Evolutionary conservation across 2,329 filamentous ascomycete species (phyloP), one percentile per base, ranked within the genome.

Genomic region (Colletotrichum somersetense): DNA sequence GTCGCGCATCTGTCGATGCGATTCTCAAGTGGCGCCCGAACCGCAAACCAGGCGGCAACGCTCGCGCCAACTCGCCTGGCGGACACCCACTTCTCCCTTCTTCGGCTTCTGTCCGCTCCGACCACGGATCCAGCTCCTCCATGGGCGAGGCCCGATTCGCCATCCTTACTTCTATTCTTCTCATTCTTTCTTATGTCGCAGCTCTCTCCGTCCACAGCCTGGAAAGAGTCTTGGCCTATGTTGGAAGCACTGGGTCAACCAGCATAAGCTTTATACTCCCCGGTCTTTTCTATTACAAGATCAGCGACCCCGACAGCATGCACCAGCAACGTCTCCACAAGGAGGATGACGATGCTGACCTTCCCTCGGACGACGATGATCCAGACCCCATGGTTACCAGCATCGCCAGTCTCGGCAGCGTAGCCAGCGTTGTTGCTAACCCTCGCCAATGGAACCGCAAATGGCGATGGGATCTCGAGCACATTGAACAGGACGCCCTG

Each of bases 231-330:
- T 88, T 99, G 0, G 96, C 96, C 0, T 99, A 98, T 76, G 96
- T 99, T 14, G 96, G 96, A 48, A 95, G 92, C 77, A 99, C 96
- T 0, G 96, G 96, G 65, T 96, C 92, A 63, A 99, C 96, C 0
- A 94, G 94, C 73, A 99, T 99, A 77, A 97, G 94, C 73, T 99
- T 99, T 80, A 98, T 99, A 75, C 87, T 99, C 0, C 96, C 96
- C 0, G 96, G 96, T 0, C 83, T 99, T 5, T 99, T 99, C 81
- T 99, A 98, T 82, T 99, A 98, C 84, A 98, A 98, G 83, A 98
- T 99, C 72, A 97, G 94, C 16, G 91, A 94, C 33, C 96, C 96
- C 0, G 92, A 97, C 67, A 96, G 93, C 56, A 88, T 91, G 38
- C 91, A 96, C 74, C 95, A 98, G 77, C 96, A 97, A 80, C 90